A percentile compares a stretch with the other conserved stretches of the same genome.
phyloP scores from a whole-genome alignment of 225 moss, liverwort and hornwort species.

The Polytrichum commune region DNA sequence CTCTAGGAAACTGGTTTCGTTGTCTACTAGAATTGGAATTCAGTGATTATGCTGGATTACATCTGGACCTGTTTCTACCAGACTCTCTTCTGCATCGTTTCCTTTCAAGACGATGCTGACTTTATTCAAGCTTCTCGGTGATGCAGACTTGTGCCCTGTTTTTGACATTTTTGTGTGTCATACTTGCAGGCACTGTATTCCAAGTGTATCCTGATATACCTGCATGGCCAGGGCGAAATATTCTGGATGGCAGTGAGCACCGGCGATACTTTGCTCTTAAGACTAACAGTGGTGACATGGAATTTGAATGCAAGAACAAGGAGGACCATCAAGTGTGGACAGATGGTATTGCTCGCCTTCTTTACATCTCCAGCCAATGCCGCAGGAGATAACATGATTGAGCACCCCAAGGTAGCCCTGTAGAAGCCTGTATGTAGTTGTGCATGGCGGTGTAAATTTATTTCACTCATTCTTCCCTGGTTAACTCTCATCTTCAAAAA shows the following conservation, averaged over 20 bases:
- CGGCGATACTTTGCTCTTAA: constrained; percentile 67
- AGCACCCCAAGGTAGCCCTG: constrained; percentile 1
- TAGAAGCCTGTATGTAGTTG: background rate
- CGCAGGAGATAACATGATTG: constrained; percentile 36
- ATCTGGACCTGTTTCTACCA: background rate
- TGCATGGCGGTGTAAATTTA: constrained; percentile 9
- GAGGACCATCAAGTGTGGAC: constrained; percentile 72
- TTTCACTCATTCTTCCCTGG: constrained; percentile 8
- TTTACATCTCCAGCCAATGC: constrained; percentile 50
- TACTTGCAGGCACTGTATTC: constrained; percentile 45
- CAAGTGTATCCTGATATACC: constrained; percentile 68
- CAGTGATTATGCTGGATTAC: too few species aligned
- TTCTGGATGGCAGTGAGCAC: constrained; percentile 59
- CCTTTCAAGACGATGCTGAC: too few species aligned
- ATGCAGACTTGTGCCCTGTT: too few species aligned
- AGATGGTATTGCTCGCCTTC: constrained; percentile 51
- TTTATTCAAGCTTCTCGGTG: too few species aligned
- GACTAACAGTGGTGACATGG: constrained; percentile 61
- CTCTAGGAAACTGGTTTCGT: too few species aligned
- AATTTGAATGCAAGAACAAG: constrained; percentile 68
- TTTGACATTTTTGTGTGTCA: too few species aligned
- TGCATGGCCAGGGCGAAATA: constrained; percentile 72
- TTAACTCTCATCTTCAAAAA: background rate
- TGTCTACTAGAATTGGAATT: too few species aligned
- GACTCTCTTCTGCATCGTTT: background rate